phyloP scores from a whole-genome alignment of 257 asterid genomes.

The Solanum gandarillasii region DNA sequence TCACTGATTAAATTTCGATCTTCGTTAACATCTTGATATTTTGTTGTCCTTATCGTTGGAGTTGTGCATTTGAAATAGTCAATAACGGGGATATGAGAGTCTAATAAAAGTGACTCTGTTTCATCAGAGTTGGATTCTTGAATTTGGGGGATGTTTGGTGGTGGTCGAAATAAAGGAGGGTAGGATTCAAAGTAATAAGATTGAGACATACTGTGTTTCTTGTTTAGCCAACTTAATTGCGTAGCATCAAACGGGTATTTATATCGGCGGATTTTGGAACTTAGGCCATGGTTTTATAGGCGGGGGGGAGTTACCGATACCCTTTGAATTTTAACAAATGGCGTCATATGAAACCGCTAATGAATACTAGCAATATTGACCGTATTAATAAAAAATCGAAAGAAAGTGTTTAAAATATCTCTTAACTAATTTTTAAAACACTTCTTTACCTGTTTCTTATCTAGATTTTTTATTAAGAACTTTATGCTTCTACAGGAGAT shows the following conservation, averaged over 20 bases:
- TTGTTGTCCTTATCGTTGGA: background rate
- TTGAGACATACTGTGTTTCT: background rate
- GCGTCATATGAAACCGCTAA: background rate
- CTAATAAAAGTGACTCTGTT: background rate
- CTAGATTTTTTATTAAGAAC: too few relatives aligned
- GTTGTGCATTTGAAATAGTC: slow-evolving; percentile 24
- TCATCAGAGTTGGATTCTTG: slow-evolving; percentile 2
- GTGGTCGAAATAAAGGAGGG: slow-evolving; percentile 59
- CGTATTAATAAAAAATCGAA: too few relatives aligned
- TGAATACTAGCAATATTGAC: background rate
- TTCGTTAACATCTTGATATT: background rate
- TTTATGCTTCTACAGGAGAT: rapidly evolving
- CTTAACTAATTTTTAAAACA: too few relatives aligned
- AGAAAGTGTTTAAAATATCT: background rate
- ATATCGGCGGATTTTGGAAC: background rate
- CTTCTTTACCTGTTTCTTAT: too few relatives aligned
- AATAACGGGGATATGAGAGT: slow-evolving; percentile 37
- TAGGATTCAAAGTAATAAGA: slow-evolving; percentile 30
- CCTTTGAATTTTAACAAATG: background rate
- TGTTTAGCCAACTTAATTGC: background rate
- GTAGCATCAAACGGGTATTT: background rate
- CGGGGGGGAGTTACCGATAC: background rate
- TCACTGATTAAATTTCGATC: slow-evolving; percentile 5
- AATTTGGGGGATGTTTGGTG: background rate
- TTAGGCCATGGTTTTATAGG: background rate